These are phyloP conservation scores for Chalciporus sphaerocephalus DNA, from an alignment of 768 basidiomycete species.

Conservation along the genomic window DNA sequence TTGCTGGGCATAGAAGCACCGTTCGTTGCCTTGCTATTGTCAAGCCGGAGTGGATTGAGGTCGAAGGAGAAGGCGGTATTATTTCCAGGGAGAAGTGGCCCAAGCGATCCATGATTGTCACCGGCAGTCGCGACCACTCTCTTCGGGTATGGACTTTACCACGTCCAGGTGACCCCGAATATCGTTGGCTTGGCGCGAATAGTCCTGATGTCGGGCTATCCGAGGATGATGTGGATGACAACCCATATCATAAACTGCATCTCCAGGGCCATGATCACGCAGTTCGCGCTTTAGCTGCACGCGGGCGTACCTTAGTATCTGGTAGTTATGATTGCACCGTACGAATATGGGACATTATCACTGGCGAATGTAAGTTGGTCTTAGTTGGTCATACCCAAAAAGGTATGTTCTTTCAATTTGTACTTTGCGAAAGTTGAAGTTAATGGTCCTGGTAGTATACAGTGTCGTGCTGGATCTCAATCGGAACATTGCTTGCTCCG, in stretches of 20 bases:
- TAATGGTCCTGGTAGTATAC: conserved; percentile 59
- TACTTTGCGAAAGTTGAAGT: neutral
- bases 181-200: conserved; percentile 60
- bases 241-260: conserved; percentile 85
- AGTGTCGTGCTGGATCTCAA: conserved; percentile 86
- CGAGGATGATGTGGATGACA: conserved; percentile 68
- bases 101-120: conserved; percentile 67
- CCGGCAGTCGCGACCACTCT: conserved; percentile 65
- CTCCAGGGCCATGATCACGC: conserved; percentile 90
- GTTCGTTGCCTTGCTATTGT: conserved; percentile 95
- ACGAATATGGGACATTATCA: conserved; percentile 91
- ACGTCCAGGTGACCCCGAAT: conserved; percentile 69
- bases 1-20: conserved; percentile 94
- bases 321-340: conserved; percentile 96
- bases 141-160: conserved; percentile 67
- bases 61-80: conserved; percentile 58
- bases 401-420: conserved; percentile 44
- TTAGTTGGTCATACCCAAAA: conserved; percentile 88
- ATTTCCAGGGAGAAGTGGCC: conserved; percentile 69
- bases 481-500: conserved; percentile 90
- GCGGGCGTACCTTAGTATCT: conserved; percentile 86
- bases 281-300: conserved; percentile 86
- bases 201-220: conserved; percentile 57
- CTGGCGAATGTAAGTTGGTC: conserved; percentile 74
- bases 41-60: conserved; percentile 83